Percentiles rank a stretch among this genome's conserved stretches.
Conservation (phyloP, 108 stramenopile species). For the Skeletonema tropicum region DNA sequence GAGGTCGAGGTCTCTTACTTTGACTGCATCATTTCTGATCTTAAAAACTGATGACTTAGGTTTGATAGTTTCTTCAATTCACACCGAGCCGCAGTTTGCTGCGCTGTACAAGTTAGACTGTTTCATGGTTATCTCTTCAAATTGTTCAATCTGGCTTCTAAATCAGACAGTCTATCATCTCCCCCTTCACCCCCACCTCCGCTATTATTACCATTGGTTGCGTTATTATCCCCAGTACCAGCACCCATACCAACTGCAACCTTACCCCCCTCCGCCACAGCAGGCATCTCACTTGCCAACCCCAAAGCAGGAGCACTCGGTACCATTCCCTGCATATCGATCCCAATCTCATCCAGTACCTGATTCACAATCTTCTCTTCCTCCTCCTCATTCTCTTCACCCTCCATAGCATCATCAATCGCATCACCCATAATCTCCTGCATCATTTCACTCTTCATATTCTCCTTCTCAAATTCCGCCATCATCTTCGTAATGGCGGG, state of each 20-base stretch:
- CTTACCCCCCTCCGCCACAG: slow-evolving; percentile 24
- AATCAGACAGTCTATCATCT: slow-evolving; percentile 75
- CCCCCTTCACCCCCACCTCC: slow-evolving; percentile 45
- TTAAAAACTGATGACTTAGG: background rate
- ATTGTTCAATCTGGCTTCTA: slow-evolving; percentile 90
- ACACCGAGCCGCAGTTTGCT: too few species aligned
- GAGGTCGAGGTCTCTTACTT: too few species aligned
- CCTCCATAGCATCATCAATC: slow-evolving; percentile 93
- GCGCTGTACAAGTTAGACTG: background rate
- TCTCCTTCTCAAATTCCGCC: slow-evolving; percentile 95
- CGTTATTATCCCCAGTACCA: slow-evolving; percentile 9
- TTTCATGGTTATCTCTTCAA: slow-evolving; percentile 64
- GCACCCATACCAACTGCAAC: slow-evolving; percentile 27
- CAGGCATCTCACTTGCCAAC: slow-evolving; percentile 33
- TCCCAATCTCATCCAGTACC: slow-evolving; percentile 91
- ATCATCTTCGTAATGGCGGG: slow-evolving; percentile 96
- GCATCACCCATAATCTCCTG: slow-evolving; percentile 97
- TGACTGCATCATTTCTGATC: too few species aligned
- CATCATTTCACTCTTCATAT: slow-evolving; percentile 94
- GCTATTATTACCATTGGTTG: slow-evolving; percentile 18
- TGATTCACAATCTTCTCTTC: slow-evolving; percentile 89
- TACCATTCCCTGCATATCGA: slow-evolving; percentile 77
- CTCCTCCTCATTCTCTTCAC: slow-evolving; percentile 91
- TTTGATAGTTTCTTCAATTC: background rate
- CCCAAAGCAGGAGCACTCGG: slow-evolving; percentile 73